Evolutionary conservation across 2,329 filamentous ascomycete species (phyloP).

Genomic region (Cryoendolithus antarcticus): DNA sequence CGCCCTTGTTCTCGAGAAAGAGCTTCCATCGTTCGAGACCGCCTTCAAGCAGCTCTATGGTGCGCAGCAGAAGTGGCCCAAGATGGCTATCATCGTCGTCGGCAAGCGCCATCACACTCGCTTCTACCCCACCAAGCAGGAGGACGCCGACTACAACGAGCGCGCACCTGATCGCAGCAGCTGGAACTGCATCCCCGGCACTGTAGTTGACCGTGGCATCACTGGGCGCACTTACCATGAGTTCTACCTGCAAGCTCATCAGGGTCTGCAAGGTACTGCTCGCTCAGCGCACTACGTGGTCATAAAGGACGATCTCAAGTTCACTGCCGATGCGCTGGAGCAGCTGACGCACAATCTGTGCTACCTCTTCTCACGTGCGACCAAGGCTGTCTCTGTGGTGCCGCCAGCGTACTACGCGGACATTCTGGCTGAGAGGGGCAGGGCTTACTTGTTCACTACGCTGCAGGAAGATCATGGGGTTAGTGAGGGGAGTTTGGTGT

Average conservation of each 20-base stretch:
- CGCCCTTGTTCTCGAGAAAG: slow-evolving; percentile 50
- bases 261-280: slow-evolving; percentile 69
- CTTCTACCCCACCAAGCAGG: slow-evolving; percentile 58
- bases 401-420: slow-evolving; percentile 88
- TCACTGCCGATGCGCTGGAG: slow-evolving; percentile 54
- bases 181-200: slow-evolving; percentile 62
- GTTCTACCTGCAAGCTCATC: slow-evolving; percentile 74
- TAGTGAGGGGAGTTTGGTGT: not conserved
- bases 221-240: slow-evolving; percentile 67
- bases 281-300: slow-evolving; percentile 74
- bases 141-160: slow-evolving; percentile 22
- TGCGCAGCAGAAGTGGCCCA: slow-evolving; percentile 41
- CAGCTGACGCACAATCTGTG: slow-evolving; percentile 66
- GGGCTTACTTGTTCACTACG: slow-evolving; percentile 55
- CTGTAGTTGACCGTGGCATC: slow-evolving; percentile 73
- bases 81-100: slow-evolving; percentile 62
- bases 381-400: slow-evolving; percentile 78
- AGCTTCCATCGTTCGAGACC: slow-evolving; percentile 53
- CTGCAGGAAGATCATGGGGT: slow-evolving; percentile 30
- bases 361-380: slow-evolving; percentile 73
- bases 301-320: slow-evolving; percentile 35
- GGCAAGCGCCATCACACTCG: slow-evolving; percentile 84
- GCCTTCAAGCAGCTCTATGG: slow-evolving; percentile 53
- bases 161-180: slow-evolving; percentile 23
- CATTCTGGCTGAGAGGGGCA: slow-evolving; percentile 64